Evolutionary conservation across 495 filamentous ascomycete species (phyloP).

Genomic region (Paragyromitra xinjiangensis): DNA sequence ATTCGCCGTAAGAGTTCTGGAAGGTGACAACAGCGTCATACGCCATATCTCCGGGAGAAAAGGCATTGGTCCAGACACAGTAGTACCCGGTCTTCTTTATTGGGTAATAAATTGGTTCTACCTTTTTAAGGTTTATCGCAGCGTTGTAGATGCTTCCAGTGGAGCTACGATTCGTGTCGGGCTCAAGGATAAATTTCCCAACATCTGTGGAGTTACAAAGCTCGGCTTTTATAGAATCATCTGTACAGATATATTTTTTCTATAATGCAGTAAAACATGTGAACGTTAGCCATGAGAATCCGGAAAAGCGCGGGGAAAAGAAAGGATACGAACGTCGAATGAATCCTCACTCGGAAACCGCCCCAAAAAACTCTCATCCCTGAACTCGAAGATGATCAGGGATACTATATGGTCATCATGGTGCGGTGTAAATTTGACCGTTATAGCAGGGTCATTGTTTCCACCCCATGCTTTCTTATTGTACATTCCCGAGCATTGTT

Average conservation of each 20-base stretch:
- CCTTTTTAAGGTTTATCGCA: conserved; percentile 82
- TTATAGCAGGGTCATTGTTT: conserved; percentile 84
- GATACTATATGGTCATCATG: conserved; percentile 73
- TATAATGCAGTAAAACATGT: conserved; percentile 51
- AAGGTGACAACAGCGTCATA: conserved; percentile 89
- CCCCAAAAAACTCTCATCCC: conserved; percentile 82
- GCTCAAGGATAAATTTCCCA: conserved; percentile 83
- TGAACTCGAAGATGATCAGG: conserved; percentile 94
- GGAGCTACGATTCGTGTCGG: conserved; percentile 74
- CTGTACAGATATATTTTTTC: conserved; percentile 80
- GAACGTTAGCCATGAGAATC: conserved; percentile 22
- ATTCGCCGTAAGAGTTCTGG: conserved; percentile 93
- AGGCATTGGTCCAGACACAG: conserved; percentile 82
- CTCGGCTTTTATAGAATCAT: conserved; percentile 69
- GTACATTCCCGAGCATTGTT: conserved; percentile 98
- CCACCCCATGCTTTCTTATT: conserved; percentile 89
- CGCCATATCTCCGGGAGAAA: conserved; percentile 64
- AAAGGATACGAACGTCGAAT: conserved; percentile 48
- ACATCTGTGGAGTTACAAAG: conserved; percentile 77
- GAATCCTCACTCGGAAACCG: conserved; percentile 58
- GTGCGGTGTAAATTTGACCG: conserved; percentile 76
- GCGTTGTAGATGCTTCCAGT: conserved; percentile 76
- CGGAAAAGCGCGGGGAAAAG: neutral
- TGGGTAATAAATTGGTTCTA: conserved; percentile 76
- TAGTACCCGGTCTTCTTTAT: conserved; percentile 94